Base-by-base conservation (phyloP, 441 rosid species). In the Isatis lusitanica region DNA sequence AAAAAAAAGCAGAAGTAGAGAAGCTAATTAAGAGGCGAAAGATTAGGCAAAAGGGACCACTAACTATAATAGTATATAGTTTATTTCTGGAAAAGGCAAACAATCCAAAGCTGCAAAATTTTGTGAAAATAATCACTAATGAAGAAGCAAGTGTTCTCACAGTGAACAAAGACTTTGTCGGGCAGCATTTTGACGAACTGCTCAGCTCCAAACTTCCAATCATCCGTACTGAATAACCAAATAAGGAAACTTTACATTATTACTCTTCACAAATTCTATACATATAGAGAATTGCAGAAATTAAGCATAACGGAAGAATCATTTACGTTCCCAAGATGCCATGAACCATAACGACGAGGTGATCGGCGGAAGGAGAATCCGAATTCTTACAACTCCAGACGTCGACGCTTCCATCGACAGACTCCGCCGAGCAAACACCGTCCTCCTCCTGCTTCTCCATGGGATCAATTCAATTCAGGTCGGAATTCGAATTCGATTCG, bases 141-240 rank as follows among this genome's bases (percentile, higher is more conserved):
- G 35, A 35, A 0, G 40, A 61, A 40, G 7, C 3, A 76, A 43
- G 38, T 51, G 0, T 51, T 39, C 92, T 86, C 83, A 95, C 99
- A 85, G 75, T 93, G 97, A 77, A 91, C 97, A 74, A 88, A 79
- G 7, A 93, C 86, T 90, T 86, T 86, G 74, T 95, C 89, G 1
- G 89, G 96, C 7, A 95, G 83, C 71, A 3, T 75, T 73, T 79
- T 85, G 50, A 88, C 99, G 75, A 95, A 93, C 71, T 85, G 90
- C 81, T 91, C 87, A 3, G 99, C 97, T 66, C 84, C 99, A 73
- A 90, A 95, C 79, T 91, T 91, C 99, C 98, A 95, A 85, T 95
- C 91, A 1, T 81, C 53, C 18, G 89, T 75, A 81, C 99, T 95
- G 93, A 65, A 79, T 9, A 70, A 63, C 33, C 74, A 35, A 60